These are phyloP conservation scores for Lasiodiplodia theobromae DNA, from an alignment of 2,329 filamentous ascomycete species.

Conservation along the genomic window DNA sequence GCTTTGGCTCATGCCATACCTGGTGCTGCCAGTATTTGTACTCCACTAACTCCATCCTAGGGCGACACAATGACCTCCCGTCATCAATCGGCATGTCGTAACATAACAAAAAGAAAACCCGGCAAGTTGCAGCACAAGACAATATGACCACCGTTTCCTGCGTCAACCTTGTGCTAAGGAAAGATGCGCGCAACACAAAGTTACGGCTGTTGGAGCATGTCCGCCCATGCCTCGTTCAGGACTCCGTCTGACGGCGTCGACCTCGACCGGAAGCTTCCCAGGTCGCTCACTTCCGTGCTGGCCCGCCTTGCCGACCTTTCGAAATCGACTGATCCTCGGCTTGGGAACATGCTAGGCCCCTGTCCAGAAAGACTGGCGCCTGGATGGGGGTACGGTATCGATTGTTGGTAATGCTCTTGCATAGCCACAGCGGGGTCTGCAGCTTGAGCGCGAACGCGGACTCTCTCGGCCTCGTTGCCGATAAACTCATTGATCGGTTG, in stretches of 20 bases:
- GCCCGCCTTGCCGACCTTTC: neutral
- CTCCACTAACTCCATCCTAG: slow-evolving; percentile 5
- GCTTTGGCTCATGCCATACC: neutral
- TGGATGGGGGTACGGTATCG: neutral
- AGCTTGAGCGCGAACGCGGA: neutral
- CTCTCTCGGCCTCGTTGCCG: neutral
- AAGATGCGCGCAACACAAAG: neutral
- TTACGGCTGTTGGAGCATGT: slow-evolving; percentile 8
- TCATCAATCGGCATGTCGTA: neutral
- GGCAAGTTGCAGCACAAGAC: neutral
- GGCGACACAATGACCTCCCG: neutral
- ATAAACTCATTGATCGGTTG: slow-evolving; percentile 19
- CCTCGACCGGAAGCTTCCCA: neutral
- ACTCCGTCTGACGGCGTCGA: neutral
- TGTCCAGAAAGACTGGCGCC: neutral
- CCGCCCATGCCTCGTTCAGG: neutral
- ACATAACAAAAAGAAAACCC: neutral
- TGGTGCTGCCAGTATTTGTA: neutral
- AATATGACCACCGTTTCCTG: neutral
- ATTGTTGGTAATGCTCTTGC: neutral
- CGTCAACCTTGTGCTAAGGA: neutral
- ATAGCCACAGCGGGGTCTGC: neutral
- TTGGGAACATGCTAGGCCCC: neutral
- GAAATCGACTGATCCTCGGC: neutral
- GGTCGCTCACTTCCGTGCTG: neutral